Conservation (phyloP, 805 yeast species). For the Yarrowia osloensis region DNA sequence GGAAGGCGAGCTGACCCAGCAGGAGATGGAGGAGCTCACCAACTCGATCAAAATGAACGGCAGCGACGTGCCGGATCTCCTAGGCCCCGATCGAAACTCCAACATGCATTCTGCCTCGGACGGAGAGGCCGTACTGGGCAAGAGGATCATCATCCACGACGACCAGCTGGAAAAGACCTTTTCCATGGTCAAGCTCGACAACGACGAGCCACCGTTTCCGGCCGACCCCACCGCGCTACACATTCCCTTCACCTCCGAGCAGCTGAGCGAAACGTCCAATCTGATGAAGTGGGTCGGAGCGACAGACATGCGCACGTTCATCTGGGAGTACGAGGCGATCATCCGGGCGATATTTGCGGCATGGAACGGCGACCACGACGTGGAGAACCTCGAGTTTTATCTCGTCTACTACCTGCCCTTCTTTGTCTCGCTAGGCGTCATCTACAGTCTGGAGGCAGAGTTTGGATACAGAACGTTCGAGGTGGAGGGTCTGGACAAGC, state of each 20-base stretch:
- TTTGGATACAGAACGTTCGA: constrained; percentile 12
- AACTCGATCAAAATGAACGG: neutral
- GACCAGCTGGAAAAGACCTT: constrained; percentile 27
- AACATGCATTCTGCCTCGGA: neutral
- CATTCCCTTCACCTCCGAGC: constrained; percentile 23
- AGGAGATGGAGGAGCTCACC: neutral
- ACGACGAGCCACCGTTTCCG: neutral
- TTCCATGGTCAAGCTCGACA: constrained; percentile 3
- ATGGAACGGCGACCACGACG: constrained; percentile 20
- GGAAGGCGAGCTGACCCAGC: neutral
- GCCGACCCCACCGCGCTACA: neutral
- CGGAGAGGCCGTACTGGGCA: neutral
- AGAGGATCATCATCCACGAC: neutral
- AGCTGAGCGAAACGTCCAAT: constrained; percentile 13
- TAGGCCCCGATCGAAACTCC: constrained; percentile 9
- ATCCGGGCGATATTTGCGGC: constrained; percentile 26
- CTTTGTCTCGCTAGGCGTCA: constrained; percentile 8
- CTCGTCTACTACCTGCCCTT: constrained; percentile 22
- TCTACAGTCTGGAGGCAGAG: constrained; percentile 8
- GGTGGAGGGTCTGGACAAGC: neutral
- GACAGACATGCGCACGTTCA: constrained; percentile 24
- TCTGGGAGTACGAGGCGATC: constrained; percentile 30
- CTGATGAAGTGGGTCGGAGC: constrained; percentile 23
- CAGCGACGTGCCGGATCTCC: neutral
- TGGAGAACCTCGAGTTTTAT: constrained; percentile 26